Base-by-base conservation (phyloP, 1,284 basidiomycete species). In the Exsudoporus floridanus region DNA sequence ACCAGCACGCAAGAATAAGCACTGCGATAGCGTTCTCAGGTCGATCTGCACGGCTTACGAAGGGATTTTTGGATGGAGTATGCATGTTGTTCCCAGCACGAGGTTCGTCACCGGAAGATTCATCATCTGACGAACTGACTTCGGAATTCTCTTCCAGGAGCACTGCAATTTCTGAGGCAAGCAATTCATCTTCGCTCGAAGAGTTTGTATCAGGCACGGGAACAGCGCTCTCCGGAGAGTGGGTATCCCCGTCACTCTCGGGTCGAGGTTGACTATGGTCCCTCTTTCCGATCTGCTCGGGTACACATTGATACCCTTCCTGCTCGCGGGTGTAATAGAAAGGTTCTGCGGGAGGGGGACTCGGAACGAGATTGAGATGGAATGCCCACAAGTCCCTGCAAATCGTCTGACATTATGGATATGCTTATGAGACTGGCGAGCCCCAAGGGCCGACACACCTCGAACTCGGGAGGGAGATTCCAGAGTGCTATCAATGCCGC, bases 301-400 rank as follows among this genome's bases (percentile, higher is more conserved):
- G 42, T 28, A 61, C 60, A 31, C 49, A 28, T 49, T 63, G 45
- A 51, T 52, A 48, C 52, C 60, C 50, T 37, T 59, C 54, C 46
- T 58, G 59, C 34, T 77, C 79, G 53, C 77, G 67, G 53, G 60
- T 64, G 58, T 79, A 72, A 34, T 77, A 62, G 54, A 79, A 74
- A 7, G 86, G 84, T 58, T 87, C 86, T 16, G 86, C 73, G 2
- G 78, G 75, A 0, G 82, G 82, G 12, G 84, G 83, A 35, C 77
- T 72, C 4, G 82, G 77, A 6, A 90, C 72, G 5, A 89, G 72
- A 38, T 78, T 75, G 1, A 95, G 75, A 69, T 93, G 81, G 19
- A 93, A 74, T 1, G 83, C 77, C 92, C 93, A 94, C 25, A 92
- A 60, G 62, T 95, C 92, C 56, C 86, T 79, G 60, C 90, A 92